Evolutionary conservation across 2,329 filamentous ascomycete species (phyloP), one percentile per base, ranked within the genome.

Genomic region (Stagonosporopsis rhizophila): DNA sequence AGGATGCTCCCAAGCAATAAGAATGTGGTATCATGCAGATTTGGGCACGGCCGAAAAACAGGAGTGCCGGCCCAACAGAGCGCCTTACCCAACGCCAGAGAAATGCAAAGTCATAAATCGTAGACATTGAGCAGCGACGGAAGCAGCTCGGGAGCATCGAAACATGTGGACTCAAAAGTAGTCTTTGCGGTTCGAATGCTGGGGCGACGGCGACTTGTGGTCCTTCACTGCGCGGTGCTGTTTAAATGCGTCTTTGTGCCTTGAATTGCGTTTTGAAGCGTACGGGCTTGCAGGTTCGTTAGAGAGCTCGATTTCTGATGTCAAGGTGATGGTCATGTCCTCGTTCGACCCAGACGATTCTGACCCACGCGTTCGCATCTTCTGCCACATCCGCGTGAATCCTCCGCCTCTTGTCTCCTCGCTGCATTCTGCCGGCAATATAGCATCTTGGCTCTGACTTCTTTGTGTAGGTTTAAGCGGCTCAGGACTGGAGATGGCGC

Each of bases 261-360:
- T 44, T 5, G 46, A 51, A 23, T 25, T 46, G 19, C 47, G 50
- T 17, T 15, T 45, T 12, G 57, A 45, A 23, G 32, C 46, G 6
- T 52, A 51, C 2, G 19, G 41, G 22, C 45, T 54, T 17, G 54
- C 60, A 1, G 54, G 47, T 25, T 64, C 61, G 19, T 57, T 58
- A 9, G 62, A 57, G 1, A 65, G 39, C 25, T 67, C 52, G 15
- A 67, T 39, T 25, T 67, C 64, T 7, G 60, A 62, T 0, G 61
- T 66, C 46, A 56, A 49, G 1, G 62, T 68, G 17, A 67, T 68
- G 1, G 63, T 63, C 61, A 68, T 63, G n/a, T 63, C 63, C 5
- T 57, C 37, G 19, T 49, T 47, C 11, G 37, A 45, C 1, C 20
- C 35, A 4, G 42, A 37, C 1, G 42, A 40, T 1, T 48, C 37